These are phyloP conservation scores for Paramecium biaurelia DNA, from an alignment of 73 alveolate species.

Conservation along the genomic window DNA sequence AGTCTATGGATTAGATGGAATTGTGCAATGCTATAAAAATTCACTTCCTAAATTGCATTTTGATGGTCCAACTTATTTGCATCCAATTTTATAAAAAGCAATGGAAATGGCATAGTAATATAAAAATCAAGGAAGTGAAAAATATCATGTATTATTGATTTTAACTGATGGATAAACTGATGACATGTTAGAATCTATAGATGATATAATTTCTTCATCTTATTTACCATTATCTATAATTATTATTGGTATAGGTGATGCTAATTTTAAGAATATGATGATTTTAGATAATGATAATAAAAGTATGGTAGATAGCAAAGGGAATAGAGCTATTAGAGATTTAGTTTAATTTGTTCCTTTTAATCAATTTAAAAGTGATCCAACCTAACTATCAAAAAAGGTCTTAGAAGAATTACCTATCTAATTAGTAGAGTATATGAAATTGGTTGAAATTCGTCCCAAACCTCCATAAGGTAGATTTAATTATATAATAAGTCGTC, in stretches of 20 bases:
- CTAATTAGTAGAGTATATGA: constrained; percentile 65
- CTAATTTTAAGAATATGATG: constrained; percentile 76
- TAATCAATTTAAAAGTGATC: constrained; percentile 70
- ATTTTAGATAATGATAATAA: constrained; percentile 92
- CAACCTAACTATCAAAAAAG: constrained; percentile 72
- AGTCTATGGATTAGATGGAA: constrained; percentile 65
- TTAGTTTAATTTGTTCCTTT: constrained; percentile 86
- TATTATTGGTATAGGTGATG: constrained; percentile 88
- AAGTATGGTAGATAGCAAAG: constrained; percentile 62
- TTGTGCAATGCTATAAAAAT: constrained; percentile 69
- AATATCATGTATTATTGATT: constrained; percentile 84
- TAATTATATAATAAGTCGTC: not conserved
- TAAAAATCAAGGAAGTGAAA: constrained; percentile 40
- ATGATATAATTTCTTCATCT: constrained; percentile 72
- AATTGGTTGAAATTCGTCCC: not conserved
- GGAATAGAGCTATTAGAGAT: constrained; percentile 81
- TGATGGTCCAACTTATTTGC: constrained; percentile 84
- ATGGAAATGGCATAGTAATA: constrained; percentile 66
- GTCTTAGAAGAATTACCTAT: constrained; percentile 85
- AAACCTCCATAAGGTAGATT: not conserved
- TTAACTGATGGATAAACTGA: constrained; percentile 95
- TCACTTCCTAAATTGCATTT: constrained; percentile 64
- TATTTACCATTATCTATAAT: constrained; percentile 82
- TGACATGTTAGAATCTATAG: constrained; percentile 75
- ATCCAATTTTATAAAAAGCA: constrained; percentile 67